Evolutionary conservation across 805 yeast species (phyloP).

Genomic region (Tetrapisispora namnaoensis): DNA sequence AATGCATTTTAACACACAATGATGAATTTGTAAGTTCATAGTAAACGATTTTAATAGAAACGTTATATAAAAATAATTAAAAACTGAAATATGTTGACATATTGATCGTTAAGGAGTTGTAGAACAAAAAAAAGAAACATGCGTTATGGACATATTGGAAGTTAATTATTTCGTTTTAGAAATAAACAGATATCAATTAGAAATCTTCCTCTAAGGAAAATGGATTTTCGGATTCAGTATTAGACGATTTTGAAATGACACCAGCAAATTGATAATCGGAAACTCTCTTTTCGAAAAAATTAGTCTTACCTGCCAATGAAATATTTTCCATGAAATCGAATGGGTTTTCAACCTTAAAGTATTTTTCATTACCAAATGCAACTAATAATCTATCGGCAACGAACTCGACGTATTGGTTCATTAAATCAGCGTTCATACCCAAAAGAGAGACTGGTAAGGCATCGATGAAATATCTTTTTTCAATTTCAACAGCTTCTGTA

Average conservation of each 20-base stretch:
- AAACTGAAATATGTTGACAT: no score
- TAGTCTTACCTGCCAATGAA: slow-evolving; percentile 96
- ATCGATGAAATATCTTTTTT: slow-evolving; percentile 88
- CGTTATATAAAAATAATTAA: neutral
- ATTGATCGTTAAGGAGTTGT: no score
- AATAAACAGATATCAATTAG: slow-evolving; percentile 31
- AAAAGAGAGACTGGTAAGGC: slow-evolving; percentile 87
- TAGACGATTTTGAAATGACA: slow-evolving; percentile 75
- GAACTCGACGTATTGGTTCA: slow-evolving; percentile 97
- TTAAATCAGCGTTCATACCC: slow-evolving; percentile 89
- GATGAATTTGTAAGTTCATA: neutral
- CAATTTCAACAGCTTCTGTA: slow-evolving; percentile 91
- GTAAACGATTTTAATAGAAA: neutral
- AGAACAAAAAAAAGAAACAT: neutral
- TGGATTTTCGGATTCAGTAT: slow-evolving; percentile 40
- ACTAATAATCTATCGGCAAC: slow-evolving; percentile 92
- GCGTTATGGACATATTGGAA: neutral
- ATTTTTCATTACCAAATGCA: slow-evolving; percentile 84
- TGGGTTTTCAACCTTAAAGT: slow-evolving; percentile 82
- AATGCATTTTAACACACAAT: neutral
- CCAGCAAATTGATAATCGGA: slow-evolving; percentile 99
- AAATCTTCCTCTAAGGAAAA: slow-evolving; percentile 92
- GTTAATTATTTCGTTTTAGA: no score
- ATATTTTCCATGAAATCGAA: slow-evolving; percentile 99
- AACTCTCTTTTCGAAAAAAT: slow-evolving; percentile 97